phyloP scores from a whole-genome alignment of 768 basidiomycete genomes.

The Mycena vitilis region DNA sequence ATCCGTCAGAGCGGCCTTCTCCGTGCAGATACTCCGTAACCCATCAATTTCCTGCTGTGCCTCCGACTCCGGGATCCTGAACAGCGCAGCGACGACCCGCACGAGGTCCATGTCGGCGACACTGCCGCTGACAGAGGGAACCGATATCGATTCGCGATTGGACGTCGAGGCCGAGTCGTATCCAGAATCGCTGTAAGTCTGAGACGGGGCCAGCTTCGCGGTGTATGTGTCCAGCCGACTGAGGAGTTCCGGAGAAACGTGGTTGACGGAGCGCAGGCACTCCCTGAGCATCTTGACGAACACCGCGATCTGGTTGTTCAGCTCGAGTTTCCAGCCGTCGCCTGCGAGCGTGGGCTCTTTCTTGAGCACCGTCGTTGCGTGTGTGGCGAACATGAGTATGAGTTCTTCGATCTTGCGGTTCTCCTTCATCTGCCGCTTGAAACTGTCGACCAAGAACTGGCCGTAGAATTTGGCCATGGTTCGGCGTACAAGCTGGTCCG shows the following conservation, averaged over 20 bases:
- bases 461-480: conserved; percentile 95
- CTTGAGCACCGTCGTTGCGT: conserved; percentile 87
- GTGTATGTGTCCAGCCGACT: conserved; percentile 87
- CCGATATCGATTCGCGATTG: conserved; percentile 63
- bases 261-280: conserved; percentile 75
- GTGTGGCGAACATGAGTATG: conserved; percentile 94
- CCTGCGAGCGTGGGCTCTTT: conserved; percentile 87
- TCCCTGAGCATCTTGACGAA: conserved; percentile 91
- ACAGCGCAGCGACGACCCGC: conserved; percentile 72
- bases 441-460: conserved; percentile 86
- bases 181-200: conserved; percentile 70
- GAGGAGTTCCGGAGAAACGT: conserved; percentile 86
- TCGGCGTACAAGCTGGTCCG: conserved; percentile 88
- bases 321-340: conserved; percentile 93
- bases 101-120: conserved; percentile 86
- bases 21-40: conserved; percentile 72
- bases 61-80: conserved; percentile 77
- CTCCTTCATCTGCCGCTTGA: conserved; percentile 93
- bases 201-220: conserved; percentile 77
- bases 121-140: conserved; percentile 53
- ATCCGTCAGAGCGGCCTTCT: conserved; percentile 90
- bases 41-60: conserved; percentile 81
- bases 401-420: conserved; percentile 98
- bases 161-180: conserved; percentile 73
- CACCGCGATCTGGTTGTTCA: conserved; percentile 90